Percentiles rank a stretch among this genome's conserved stretches.
Evolutionary conservation across 2,329 filamentous ascomycete species (phyloP).

Genomic region (Chrysoporthe deuterocubensis): DNA sequence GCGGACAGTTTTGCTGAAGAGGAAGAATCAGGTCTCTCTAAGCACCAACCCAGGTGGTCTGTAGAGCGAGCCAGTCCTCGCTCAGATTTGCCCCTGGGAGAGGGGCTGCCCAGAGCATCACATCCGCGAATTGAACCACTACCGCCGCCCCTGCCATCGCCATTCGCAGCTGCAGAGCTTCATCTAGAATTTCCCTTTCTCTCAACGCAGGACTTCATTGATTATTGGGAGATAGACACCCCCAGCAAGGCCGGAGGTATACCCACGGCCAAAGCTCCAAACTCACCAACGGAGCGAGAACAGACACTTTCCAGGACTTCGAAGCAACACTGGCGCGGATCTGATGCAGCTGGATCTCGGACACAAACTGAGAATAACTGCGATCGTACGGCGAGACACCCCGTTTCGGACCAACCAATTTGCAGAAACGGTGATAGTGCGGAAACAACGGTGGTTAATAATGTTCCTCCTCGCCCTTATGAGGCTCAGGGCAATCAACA

Average conservation of each 20-base stretch:
- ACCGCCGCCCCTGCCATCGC: neutral
- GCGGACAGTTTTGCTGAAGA: conserved; percentile 41
- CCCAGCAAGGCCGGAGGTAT: conserved; percentile 18
- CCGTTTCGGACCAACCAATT: too few species aligned
- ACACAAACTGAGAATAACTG: neutral
- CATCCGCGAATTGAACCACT: neutral
- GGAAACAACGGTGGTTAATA: neutral
- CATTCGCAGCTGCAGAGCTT: neutral
- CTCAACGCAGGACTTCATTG: conserved; percentile 51
- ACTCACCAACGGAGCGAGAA: neutral
- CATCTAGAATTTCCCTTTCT: conserved; percentile 40
- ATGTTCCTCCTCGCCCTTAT: neutral
- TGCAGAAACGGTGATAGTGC: neutral
- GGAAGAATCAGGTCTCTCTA: neutral
- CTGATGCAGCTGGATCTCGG: neutral
- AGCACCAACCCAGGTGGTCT: neutral
- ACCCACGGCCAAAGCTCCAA: neutral
- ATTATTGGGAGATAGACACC: conserved; percentile 48
- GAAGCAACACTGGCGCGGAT: neutral
- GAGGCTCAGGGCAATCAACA: neutral
- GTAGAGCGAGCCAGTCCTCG: neutral
- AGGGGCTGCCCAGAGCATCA: neutral
- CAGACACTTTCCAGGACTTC: neutral
- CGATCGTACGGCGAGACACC: neutral
- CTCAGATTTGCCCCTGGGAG: conserved; percentile 31